Evolutionary conservation across 805 yeast species (phyloP), one percentile per base, ranked within the genome.

Genomic region (Starmera amethionina): DNA sequence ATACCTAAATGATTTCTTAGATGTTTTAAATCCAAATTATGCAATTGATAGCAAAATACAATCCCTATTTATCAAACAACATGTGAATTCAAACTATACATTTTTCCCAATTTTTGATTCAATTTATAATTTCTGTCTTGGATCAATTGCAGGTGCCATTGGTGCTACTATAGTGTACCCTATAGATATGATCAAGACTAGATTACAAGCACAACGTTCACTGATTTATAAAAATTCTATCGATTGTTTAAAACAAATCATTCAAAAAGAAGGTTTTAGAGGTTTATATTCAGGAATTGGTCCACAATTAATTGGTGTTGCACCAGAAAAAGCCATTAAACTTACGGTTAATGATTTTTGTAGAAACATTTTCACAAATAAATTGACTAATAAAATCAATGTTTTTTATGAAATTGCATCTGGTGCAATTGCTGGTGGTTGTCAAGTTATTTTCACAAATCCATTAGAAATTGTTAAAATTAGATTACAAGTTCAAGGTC

Each of bases 91-190:
- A 15, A 64, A 62, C 40, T 64, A 58, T 41, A 64, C 58, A 41
- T 64, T 72, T 38, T 71, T 65, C 69, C 75, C 83, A 50, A 79
- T 90, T 38, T 86, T 90, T 46, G 94, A 85, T 56, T 85, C 95
- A 8, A 71, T 81, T 41, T 86, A 89, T 63, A 87, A 94, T 43
- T 90, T 90, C 62, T 65, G 83, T 28, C 68, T 90, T 43, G 98
- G 98, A 14, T 87, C 97, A 4, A 72, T 89, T 38, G 97, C 98
- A 29, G 98, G 98, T 43, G 93, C 96, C 51, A 79, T 90, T 62
- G 98, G 98, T 46, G 97, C 98, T n/a, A 86, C 96, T 6, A 85
- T 83, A 13, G 98, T 90, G 35, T 90, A 90, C 60, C 98, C 98
- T 29, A 93, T 93, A 49, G 98, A 90, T 64, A 70, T 93, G 59